Conservation (phyloP, 2,329 filamentous ascomycete genomes). For the Colletotrichum paranaense region DNA sequence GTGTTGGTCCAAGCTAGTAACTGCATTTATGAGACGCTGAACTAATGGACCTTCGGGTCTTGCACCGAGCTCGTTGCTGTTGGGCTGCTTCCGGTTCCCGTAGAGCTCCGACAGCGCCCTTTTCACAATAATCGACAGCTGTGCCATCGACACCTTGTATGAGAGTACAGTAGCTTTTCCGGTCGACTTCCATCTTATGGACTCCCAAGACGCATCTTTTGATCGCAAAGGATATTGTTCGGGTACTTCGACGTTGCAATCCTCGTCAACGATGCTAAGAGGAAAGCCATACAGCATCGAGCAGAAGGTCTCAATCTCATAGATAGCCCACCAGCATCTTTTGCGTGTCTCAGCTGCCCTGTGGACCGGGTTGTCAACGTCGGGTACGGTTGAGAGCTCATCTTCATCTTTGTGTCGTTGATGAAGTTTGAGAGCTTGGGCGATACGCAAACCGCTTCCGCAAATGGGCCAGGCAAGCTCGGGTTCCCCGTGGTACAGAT, state of each 20-base stretch:
- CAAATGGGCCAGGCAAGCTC: neutral
- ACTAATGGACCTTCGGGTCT: neutral
- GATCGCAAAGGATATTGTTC: neutral
- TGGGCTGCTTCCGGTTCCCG: neutral
- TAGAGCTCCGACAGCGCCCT: neutral
- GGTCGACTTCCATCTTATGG: neutral
- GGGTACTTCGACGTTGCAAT: neutral
- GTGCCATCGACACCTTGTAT: neutral
- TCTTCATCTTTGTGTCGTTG: neutral
- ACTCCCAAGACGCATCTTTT: neutral
- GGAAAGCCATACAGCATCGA: neutral
- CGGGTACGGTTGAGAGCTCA: neutral
- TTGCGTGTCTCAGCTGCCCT: neutral
- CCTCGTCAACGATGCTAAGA: neutral
- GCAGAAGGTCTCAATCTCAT: neutral
- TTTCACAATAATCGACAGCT: neutral
- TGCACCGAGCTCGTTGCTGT: neutral
- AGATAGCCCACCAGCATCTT: neutral
- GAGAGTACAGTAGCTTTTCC: neutral
- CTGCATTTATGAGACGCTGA: neutral
- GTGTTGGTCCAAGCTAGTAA: neutral
- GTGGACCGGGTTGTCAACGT: neutral
- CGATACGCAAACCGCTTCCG: neutral
- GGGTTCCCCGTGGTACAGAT: neutral
- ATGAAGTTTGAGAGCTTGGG: neutral